phyloP scores from a whole-genome alignment of 2,329 filamentous ascomycete species.

The Colletotrichum sp. region DNA sequence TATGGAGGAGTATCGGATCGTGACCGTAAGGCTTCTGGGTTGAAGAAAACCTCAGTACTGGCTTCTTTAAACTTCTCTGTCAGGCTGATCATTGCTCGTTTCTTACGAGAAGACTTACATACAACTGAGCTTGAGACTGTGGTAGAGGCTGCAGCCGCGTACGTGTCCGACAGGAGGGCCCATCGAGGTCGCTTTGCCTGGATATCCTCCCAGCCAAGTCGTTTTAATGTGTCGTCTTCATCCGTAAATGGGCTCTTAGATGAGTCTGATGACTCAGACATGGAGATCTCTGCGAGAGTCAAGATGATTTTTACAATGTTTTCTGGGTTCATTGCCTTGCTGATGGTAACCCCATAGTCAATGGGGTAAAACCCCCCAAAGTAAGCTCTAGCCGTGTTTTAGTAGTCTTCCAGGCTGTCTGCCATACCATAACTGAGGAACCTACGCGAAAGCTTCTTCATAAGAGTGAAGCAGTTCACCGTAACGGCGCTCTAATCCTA shows the following conservation, averaged over 20 bases:
- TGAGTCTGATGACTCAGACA: constrained; percentile 18
- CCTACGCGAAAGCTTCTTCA: constrained; percentile 22
- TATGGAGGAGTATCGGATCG: constrained; percentile 23
- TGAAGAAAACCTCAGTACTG: background rate
- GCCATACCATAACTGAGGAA: accelerated
- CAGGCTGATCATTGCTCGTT: background rate
- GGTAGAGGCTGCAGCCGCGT: constrained; percentile 24
- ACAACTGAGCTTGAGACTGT: constrained; percentile 21
- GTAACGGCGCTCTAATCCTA: constrained; percentile 25
- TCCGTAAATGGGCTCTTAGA: constrained; percentile 21
- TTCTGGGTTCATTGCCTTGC: constrained; percentile 22
- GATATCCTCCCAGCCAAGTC: constrained; percentile 24
- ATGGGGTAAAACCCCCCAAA: constrained; percentile 27
- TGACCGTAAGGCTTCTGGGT: constrained; percentile 9
- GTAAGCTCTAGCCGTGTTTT: background rate
- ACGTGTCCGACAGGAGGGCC: constrained; percentile 25
- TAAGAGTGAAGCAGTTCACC: constrained; percentile 24
- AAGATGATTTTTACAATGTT: constrained; percentile 25
- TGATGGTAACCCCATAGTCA: constrained; percentile 23
- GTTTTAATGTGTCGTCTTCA: constrained; percentile 19
- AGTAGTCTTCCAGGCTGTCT: background rate
- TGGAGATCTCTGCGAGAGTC: constrained; percentile 21
- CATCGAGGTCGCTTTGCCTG: constrained; percentile 25
- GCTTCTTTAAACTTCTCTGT: background rate
- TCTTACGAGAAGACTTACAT: background rate